Evolutionary conservation across 139 green algal genomes (phyloP), one percentile per base, ranked within the genome.

Genomic region (Chlorella vulgaris): DNA sequence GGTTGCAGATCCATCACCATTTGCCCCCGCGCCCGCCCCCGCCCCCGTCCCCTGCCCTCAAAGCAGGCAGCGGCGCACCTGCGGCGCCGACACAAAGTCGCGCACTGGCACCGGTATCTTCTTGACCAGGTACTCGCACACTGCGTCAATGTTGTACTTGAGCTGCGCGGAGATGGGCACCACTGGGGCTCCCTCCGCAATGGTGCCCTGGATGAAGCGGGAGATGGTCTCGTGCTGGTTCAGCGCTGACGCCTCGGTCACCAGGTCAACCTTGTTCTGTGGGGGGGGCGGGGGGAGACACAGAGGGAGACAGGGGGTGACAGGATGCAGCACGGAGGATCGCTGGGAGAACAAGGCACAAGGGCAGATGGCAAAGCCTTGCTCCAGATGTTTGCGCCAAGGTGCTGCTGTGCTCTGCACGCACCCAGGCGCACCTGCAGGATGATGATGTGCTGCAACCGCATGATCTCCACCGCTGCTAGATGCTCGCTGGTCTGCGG

Each of bases 101-200:
- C 96, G 85, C 31, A 95, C 80, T 36, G 94, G 94, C 42, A 98
- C 90, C 1, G 94, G 94, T 71, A 98, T 96, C 74, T 95, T 94
- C 83, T 98, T 98, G 39, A 93, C 81, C 77, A 99, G 95, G 92
- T 98, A 99, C 90, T 99, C 97, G 83, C 94, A 98, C 81, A 99
- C 97, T 18, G 97, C 97, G 87, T 99, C 97, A 43, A 99, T 94
- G 86, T 99, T 99, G 93, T 99, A 99, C 88, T 98, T 99, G 60
- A 99, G 94, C 92, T 99, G 97, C 24, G 97, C 97, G 15, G 92
- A 97, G 76, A 99, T 97, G 69, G 97, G 97, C 28, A 99, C 92
- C 26, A 99, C 91, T 7, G 97, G 97, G n/a, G 94, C 95, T 29
- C 91, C 92, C 58, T 99, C 96, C 40, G 95, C 96, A 69, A 99